A percentile compares a stretch with the other conserved stretches of the same genome.
Evolutionary conservation across 129 eudicot species (phyloP).

Genomic region (Glebionis coronaria): DNA sequence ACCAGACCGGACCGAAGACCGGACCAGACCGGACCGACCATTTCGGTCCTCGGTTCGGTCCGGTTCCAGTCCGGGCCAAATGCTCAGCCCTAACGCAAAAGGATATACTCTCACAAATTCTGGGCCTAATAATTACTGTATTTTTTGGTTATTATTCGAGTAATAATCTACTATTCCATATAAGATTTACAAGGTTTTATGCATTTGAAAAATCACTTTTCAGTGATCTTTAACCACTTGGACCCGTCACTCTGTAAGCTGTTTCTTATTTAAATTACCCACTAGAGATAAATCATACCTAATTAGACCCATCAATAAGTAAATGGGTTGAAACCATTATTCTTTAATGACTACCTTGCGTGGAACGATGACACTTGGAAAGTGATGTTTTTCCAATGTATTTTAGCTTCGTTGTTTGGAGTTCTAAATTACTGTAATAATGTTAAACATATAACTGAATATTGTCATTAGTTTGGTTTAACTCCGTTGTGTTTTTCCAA

Average conservation of each 20-base stretch:
- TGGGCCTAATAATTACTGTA: too few relatives aligned
- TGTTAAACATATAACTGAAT: conserved; percentile 7
- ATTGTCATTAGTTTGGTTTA: background rate
- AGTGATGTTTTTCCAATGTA: background rate
- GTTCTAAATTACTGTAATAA: background rate
- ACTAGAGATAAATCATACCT: background rate
- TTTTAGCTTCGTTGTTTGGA: conserved; percentile 9
- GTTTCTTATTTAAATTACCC: background rate
- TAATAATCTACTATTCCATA: too few relatives aligned
- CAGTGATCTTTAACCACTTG: conserved; percentile 3
- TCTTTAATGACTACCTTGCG: background rate
- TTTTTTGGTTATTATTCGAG: background rate
- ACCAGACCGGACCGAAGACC: too few relatives aligned
- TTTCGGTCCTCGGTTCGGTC: too few relatives aligned
- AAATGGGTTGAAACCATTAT: background rate
- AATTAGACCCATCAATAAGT: background rate
- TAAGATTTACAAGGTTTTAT: background rate
- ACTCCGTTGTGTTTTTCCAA: conserved; percentile 13
- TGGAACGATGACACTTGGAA: background rate
- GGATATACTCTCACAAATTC: background rate
- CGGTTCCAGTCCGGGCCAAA: too few relatives aligned
- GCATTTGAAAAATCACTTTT: background rate
- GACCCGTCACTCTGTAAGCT: background rate
- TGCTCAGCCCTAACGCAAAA: too few relatives aligned
- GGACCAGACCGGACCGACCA: too few relatives aligned